These are phyloP conservation scores for Backusella morwellensis DNA, from an alignment of 192 early-diverging fungal species.

Conservation along the genomic window DNA sequence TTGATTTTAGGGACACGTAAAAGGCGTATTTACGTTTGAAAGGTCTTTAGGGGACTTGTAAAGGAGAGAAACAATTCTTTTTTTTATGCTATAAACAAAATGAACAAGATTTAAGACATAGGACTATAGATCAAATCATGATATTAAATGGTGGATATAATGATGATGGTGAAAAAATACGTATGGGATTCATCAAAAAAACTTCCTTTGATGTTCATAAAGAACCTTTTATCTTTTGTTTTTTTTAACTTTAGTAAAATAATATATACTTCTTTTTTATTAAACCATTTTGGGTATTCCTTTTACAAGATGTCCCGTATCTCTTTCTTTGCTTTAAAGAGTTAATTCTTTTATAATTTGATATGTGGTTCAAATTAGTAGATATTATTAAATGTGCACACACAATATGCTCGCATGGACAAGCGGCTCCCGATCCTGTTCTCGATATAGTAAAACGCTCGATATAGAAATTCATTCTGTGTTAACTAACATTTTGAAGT, in stretches of 20 bases:
- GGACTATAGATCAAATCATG: no score
- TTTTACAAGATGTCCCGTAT: no score
- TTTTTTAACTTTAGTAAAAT: neutral
- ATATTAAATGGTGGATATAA: neutral
- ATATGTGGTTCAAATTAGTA: neutral
- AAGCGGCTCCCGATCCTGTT: neutral
- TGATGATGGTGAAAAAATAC: neutral
- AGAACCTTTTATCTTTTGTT: no score
- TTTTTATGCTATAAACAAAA: neutral
- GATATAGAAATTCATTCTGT: neutral
- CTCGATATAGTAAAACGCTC: neutral
- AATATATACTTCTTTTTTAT: neutral
- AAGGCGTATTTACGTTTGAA: neutral
- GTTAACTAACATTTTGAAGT: neutral
- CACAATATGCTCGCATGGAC: neutral
- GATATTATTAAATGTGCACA: neutral
- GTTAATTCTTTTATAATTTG: neutral
- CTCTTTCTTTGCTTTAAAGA: neutral
- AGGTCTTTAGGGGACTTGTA: neutral
- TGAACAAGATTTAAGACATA: neutral
- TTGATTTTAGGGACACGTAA: neutral
- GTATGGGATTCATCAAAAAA: neutral
- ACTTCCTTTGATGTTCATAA: neutral
- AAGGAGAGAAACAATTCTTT: neutral
- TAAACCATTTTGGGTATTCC: no score